Evolutionary conservation across 805 yeast genomes (phyloP), one percentile per base, ranked within the genome.

Genomic region (Yarrowia deformans): DNA sequence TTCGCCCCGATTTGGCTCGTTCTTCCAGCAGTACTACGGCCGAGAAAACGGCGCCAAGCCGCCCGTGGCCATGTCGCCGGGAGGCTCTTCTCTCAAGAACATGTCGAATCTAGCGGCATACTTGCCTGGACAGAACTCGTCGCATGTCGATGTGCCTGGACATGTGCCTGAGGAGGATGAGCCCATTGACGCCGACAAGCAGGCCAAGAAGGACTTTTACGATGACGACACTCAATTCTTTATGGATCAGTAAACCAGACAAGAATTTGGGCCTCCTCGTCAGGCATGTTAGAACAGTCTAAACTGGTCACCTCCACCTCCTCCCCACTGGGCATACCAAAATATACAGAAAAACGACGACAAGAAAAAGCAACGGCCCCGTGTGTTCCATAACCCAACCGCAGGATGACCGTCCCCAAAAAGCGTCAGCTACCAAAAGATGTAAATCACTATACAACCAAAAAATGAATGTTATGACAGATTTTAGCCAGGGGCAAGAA

Each of bases 191-290:
- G 29, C 13, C 23, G 63, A 42, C 14, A 55, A 63, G 68, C 60
- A 29, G 34, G 49, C 45, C 40, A 68, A 48, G 48, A 63, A 60
- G 40, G 49, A 49, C 42, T 37, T 18, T 37, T 52, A 60, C 70
- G 70, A 68, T 46, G 70, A 68, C 18, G 68, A 68, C 29, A 68
- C 70, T 12, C 70, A 68, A 43, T 68, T 68, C 42, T 56, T 58
- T 50, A 68, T 68, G 70, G 70, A 68, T 32, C 68, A 60, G 42
- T 63, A 49, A 58, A 23, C 29, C 29, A 23, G 29, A 23, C 29
- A 23, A 23, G 29, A 23, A 23, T 23, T 23, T 23, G 29, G 29
- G 29, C 29, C 29, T 23, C 29, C 29, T 23, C 29, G 29, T 23
- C 29, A 23, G 29, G 29, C 29, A 23, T 23, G 29, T 23, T 23